A percentile compares a stretch with the other conserved stretches of the same genome.
phyloP scores from a whole-genome alignment of 768 basidiomycete species.

The Wakefieldia striispora region DNA sequence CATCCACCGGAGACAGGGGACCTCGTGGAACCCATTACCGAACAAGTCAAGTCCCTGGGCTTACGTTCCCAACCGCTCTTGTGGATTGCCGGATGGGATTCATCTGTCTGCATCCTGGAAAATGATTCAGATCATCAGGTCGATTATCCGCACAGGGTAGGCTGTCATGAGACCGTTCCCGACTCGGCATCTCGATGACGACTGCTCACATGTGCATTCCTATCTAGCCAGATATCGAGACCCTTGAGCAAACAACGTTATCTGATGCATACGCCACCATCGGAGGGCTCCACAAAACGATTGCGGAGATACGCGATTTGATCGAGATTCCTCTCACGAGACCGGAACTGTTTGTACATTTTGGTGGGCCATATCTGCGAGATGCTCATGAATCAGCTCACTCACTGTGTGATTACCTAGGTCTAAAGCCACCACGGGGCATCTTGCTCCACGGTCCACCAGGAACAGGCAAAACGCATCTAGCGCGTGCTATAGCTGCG shows the following conservation, averaged over 20 bases:
- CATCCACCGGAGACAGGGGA: slow-evolving; percentile 18
- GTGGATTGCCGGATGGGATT: slow-evolving; percentile 73
- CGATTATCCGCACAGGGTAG: slow-evolving; percentile 34
- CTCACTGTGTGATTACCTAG: slow-evolving; percentile 33
- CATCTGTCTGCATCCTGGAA: slow-evolving; percentile 45
- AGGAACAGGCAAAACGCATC: slow-evolving; percentile 96
- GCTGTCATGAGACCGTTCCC: slow-evolving; percentile 8
- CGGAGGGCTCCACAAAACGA: slow-evolving; percentile 87
- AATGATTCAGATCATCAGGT: slow-evolving; percentile 26
- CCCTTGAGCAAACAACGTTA: slow-evolving; percentile 40
- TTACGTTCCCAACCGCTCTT: slow-evolving; percentile 40
- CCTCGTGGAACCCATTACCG: slow-evolving; percentile 34
- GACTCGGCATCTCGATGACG: slow-evolving; percentile 6
- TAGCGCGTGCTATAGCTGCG: slow-evolving; percentile 90
- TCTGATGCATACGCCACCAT: slow-evolving; percentile 74
- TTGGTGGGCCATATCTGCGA: slow-evolving; percentile 44
- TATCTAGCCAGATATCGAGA: slow-evolving; percentile 45
- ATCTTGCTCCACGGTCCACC: slow-evolving; percentile 94
- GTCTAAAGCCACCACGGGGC: slow-evolving; percentile 94
- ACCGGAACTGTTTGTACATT: slow-evolving; percentile 78
- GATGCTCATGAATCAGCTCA: slow-evolving; percentile 17
- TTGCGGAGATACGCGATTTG: slow-evolving; percentile 79
- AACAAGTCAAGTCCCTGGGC: slow-evolving; percentile 44
- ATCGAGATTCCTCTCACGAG: slow-evolving; percentile 82
- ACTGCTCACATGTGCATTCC: slow-evolving; percentile 13